Evolutionary conservation across 2,329 filamentous ascomycete genomes (phyloP), one percentile per base, ranked within the genome.

Genomic region (Fusarium sp.): DNA sequence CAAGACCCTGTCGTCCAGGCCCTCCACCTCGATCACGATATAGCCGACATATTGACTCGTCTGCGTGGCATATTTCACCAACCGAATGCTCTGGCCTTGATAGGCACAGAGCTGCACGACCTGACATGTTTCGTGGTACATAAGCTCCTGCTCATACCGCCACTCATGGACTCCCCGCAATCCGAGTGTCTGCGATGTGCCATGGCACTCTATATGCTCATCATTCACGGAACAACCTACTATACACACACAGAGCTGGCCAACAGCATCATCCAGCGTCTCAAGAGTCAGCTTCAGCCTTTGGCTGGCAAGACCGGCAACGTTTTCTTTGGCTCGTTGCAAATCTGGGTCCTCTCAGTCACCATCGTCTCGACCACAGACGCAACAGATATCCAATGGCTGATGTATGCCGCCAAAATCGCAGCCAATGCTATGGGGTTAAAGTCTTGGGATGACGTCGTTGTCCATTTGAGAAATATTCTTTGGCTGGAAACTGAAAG

Each of bases 111-210:
- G 43, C 79, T 88, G 1, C 86, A 88, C 58, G 86, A 88, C 54
- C 75, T 88, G 2, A 83, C 84, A 8, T 86, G 83, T 49, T 88
- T 85, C 64, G 81, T 84, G 21, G 74, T 87, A 1, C 85, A 88
- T 59, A 79, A 80, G 21, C 76, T 88, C 2, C 60, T 87, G 1
- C 70, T 76, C 4, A 40, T 64, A 4, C 52, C 66, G 2, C 46
- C 63, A 6, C 25, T 58, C 39, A 69, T 9, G 4, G 58, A 29
- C 5, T 42, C 45, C 2, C 47, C 54, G 8, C 47, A 58, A 11
- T 71, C 80, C 0, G 81, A 85, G 67, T 82, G 76, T 53, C 52
- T 87, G n/a, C 83, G 84, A 11, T 82, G 80, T 52, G 79, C 79
- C 5, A 75, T 81, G 2, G 72, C 81, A 1, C 77, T 87, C 0